phyloP scores from a whole-genome alignment of 1,284 basidiomycete species.

The Sporisorium exsertum region DNA sequence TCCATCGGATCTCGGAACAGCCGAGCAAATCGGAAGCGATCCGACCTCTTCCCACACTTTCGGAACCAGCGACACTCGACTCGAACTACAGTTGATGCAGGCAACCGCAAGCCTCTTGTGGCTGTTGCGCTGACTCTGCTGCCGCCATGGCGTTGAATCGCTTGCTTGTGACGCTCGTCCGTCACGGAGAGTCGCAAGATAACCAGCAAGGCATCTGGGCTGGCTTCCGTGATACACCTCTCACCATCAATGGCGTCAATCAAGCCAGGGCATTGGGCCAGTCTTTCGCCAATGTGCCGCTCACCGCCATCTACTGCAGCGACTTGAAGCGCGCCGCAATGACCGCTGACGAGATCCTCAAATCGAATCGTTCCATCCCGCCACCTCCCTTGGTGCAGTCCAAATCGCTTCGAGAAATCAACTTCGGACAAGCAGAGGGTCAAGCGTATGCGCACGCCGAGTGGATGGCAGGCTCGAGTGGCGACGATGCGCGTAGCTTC shows the following conservation, averaged over 20 bases:
- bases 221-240: constrained; percentile 83
- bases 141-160: constrained; percentile 38
- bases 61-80: neutral
- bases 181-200: constrained; percentile 65
- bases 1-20: neutral
- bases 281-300: constrained; percentile 74
- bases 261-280: constrained; percentile 84
- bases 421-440: constrained; percentile 81
- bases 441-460: constrained; percentile 71
- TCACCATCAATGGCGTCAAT: constrained; percentile 85
- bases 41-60: neutral
- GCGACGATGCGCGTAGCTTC: constrained; percentile 72
- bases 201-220: constrained; percentile 76
- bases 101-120: neutral
- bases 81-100: neutral
- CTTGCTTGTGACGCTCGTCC: constrained; percentile 53
- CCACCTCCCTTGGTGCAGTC: constrained; percentile 74
- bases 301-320: constrained; percentile 82
- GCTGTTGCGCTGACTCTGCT: neutral
- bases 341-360: constrained; percentile 77
- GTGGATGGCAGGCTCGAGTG: constrained; percentile 44
- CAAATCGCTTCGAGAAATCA: constrained; percentile 70
- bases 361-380: constrained; percentile 71
- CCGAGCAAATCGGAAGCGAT: neutral
- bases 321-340: constrained; percentile 80